Conservation (phyloP, 225 moss, liverwort and hornwort species). For the Straminergon stramineum region DNA sequence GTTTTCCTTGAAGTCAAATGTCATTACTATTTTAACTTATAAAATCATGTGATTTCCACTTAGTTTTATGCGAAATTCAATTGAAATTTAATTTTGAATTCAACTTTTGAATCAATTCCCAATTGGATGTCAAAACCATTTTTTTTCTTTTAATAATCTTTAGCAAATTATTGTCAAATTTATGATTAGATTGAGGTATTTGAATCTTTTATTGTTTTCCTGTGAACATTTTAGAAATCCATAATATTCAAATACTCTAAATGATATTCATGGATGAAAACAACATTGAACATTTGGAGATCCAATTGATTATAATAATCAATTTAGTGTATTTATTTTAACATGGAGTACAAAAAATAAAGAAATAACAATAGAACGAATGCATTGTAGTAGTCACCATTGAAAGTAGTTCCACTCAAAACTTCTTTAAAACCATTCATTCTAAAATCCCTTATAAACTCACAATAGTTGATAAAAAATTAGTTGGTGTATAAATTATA, state of each 20-base stretch:
- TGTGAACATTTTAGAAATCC: neutral
- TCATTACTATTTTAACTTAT: neutral
- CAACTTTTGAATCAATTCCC: neutral
- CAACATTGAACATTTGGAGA: neutral
- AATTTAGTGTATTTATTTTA: neutral
- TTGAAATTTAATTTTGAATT: neutral
- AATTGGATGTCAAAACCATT: neutral
- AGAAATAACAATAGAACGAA: neutral
- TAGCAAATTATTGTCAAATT: neutral
- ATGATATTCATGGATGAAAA: neutral
- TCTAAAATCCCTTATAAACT: neutral
- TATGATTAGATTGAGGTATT: neutral
- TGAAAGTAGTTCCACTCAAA: neutral
- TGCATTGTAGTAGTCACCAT: neutral
- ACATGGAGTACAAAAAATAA: neutral
- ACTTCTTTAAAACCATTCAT: neutral
- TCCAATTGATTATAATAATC: neutral
- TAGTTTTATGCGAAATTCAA: neutral
- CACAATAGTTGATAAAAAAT: neutral
- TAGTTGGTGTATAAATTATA: neutral
- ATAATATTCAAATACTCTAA: neutral
- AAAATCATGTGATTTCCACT: neutral
- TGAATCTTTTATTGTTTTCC: neutral
- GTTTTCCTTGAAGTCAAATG: neutral
- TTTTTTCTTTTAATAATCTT: neutral